A percentile compares a stretch with the other conserved stretches of the same genome.
Evolutionary conservation across 257 asterid species (phyloP).

Genomic region (Solanum pennellii): DNA sequence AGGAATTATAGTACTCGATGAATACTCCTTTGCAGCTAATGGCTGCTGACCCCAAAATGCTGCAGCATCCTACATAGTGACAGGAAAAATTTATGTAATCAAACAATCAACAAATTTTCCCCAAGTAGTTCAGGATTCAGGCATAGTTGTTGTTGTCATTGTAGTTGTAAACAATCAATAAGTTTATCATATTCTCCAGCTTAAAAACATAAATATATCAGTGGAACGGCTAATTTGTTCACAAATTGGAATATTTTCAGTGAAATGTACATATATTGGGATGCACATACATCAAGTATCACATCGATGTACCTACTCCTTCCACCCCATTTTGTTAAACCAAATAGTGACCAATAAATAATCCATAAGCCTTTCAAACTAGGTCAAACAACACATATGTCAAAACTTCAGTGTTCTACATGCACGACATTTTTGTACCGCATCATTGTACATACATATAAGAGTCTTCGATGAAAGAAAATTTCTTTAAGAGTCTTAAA

Average conservation of each 20-base stretch:
- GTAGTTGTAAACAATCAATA: neutral
- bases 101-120: neutral
- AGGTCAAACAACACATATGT: neutral
- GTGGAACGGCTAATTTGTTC: neutral
- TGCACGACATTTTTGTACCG: neutral
- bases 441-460: neutral
- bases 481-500: neutral
- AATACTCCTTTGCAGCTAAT: slow-evolving; percentile 77
- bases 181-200: neutral
- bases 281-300: neutral
- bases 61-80: slow-evolving; percentile 71
- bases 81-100: neutral
- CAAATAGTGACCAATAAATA: neutral
- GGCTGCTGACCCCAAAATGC: slow-evolving; percentile 99
- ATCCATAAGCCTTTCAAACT: neutral
- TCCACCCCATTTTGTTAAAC: neutral
- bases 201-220: neutral
- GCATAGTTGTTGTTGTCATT: neutral
- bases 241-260: neutral
- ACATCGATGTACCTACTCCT: neutral
- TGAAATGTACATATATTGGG: neutral
- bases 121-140: neutral
- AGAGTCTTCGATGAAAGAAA: neutral
- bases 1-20: slow-evolving; percentile 88
- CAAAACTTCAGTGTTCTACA: neutral